These are phyloP conservation scores for Porphyrellus sp. DNA, from an alignment of 1,284 basidiomycete species.

Conservation along the genomic window DNA sequence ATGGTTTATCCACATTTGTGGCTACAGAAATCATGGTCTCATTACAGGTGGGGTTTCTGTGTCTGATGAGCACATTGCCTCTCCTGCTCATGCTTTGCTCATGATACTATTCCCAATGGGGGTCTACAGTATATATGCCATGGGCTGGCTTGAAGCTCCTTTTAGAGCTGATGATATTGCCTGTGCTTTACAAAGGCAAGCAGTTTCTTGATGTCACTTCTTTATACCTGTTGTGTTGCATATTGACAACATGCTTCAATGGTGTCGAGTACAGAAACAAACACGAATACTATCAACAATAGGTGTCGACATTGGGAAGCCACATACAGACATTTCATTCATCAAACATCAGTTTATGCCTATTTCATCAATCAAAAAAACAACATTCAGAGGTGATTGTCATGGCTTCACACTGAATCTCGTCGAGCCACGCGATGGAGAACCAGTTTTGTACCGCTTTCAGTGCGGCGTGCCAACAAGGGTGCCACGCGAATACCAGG, in stretches of 20 bases:
- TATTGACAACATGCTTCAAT: no score
- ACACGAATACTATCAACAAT: no score
- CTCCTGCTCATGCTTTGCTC: background rate
- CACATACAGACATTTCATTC: no score
- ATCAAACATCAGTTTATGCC: background rate
- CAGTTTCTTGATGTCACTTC: no score
- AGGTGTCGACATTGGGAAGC: no score
- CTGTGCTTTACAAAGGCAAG: no score
- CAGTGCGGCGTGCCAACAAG: slow-evolving; percentile 44
- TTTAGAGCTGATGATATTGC: slow-evolving; percentile 39
- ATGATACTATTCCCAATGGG: slow-evolving; percentile 59
- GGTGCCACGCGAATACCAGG: slow-evolving; percentile 44
- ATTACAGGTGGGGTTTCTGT: slow-evolving; percentile 16
- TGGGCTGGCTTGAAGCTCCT: slow-evolving; percentile 54
- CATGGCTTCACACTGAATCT: background rate
- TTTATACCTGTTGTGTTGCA: no score
- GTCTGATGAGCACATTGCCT: no score
- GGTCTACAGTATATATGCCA: slow-evolving; percentile 59
- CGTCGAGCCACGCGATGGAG: background rate
- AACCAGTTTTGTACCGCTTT: slow-evolving; percentile 50
- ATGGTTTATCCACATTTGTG: slow-evolving; percentile 66
- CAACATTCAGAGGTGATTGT: background rate
- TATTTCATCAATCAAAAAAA: background rate
- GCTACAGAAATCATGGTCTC: slow-evolving; percentile 65
- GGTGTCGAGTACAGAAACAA: no score